Evolutionary conservation across 805 yeast genomes (phyloP).

Genomic region (Lipomyces mesembrius): DNA sequence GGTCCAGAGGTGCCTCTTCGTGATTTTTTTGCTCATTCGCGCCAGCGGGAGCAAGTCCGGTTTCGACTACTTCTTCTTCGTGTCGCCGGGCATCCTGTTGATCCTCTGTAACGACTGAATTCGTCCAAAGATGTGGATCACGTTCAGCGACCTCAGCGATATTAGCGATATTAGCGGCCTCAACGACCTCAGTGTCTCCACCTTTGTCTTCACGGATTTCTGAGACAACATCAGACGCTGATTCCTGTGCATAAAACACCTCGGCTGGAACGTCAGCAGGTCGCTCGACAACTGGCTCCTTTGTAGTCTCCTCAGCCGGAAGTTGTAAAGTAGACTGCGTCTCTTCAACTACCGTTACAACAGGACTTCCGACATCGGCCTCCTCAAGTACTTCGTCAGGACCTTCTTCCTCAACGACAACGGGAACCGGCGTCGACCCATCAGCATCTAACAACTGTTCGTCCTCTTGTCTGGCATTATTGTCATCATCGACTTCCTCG

Average conservation of each 20-base stretch:
- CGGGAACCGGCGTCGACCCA: neutral
- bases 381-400: neutral
- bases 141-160: neutral
- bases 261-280: neutral
- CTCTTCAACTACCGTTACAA: slow-evolving; percentile 2
- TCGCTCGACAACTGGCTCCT: slow-evolving; percentile 5
- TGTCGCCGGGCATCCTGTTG: neutral
- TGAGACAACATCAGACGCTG: neutral
- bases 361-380: slow-evolving; percentile 4
- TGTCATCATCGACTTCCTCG: neutral
- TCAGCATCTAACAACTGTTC: slow-evolving; percentile 6
- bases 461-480: neutral
- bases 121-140: neutral
- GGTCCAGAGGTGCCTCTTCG: neutral
- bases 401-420: neutral
- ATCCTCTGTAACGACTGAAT: neutral
- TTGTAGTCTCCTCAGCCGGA: slow-evolving; percentile 1
- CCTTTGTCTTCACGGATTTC: neutral
- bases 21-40: neutral
- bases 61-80: neutral
- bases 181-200: neutral
- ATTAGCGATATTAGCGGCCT: neutral
- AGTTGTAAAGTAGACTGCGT: neutral
- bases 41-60: neutral
- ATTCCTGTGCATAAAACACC: neutral